Evolutionary conservation across 129 eudicot species (phyloP).

Genomic region (Artemisia annua): DNA sequence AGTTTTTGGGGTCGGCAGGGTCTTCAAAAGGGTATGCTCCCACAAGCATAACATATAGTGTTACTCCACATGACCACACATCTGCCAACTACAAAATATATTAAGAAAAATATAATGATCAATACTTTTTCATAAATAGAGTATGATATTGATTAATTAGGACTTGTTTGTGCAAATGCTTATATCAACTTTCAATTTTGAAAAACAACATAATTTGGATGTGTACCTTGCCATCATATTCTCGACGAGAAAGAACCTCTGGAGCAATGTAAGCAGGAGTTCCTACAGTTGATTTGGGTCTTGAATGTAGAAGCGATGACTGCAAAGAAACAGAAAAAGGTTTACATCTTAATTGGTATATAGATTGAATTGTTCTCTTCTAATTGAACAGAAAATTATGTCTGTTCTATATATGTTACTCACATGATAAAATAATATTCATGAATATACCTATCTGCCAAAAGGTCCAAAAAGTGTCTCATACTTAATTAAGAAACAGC

Average conservation of each 20-base stretch:
- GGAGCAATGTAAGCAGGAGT: constrained; percentile 87
- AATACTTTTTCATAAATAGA: background rate
- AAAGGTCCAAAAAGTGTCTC: too few species aligned
- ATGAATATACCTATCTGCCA: too few species aligned
- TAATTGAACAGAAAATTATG: background rate
- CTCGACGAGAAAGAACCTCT: constrained; percentile 72
- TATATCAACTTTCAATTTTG: background rate
- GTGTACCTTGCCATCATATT: constrained; percentile 76
- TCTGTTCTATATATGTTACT: too few species aligned
- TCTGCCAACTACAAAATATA: constrained; percentile 58
- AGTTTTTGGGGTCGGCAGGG: constrained; percentile 66
- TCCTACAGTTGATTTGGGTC: constrained; percentile 76
- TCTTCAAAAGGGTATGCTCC: constrained; percentile 91
- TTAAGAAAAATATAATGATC: background rate
- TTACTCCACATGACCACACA: constrained; percentile 93
- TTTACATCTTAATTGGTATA: too few species aligned
- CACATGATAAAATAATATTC: too few species aligned
- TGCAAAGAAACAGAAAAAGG: background rate
- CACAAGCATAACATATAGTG: constrained; percentile 80
- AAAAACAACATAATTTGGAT: background rate
- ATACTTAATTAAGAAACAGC: too few species aligned
- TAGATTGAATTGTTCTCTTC: background rate
- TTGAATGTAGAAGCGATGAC: constrained; percentile 76
- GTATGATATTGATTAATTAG: background rate
- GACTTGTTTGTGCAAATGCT: background rate